These are phyloP conservation scores for Rosa rugosa DNA, from an alignment of 306 rosid genomes.

Conservation along the genomic window DNA sequence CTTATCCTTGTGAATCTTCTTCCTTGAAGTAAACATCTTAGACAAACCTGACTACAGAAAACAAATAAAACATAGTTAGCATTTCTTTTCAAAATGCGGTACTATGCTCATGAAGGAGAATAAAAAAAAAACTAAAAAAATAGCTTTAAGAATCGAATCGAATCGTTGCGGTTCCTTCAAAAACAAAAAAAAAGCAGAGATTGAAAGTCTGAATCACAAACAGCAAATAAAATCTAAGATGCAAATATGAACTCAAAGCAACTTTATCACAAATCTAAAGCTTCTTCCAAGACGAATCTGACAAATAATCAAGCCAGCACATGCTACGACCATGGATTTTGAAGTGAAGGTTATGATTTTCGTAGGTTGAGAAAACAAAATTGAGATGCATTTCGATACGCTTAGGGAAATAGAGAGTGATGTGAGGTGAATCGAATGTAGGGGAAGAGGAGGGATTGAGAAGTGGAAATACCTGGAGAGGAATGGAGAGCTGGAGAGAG, in stretches of 20 bases:
- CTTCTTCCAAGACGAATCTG: background rate
- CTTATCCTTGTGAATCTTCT: slow-evolving; percentile 72
- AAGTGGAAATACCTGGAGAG: background rate
- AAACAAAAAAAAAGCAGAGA: background rate
- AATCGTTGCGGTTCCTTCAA: background rate
- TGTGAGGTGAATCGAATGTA: background rate
- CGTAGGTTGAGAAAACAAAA: background rate
- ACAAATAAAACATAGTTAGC: background rate
- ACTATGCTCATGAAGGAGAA: no score
- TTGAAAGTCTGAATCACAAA: background rate
- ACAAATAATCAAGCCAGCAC: no score
- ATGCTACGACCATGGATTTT: background rate
- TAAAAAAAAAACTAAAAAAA: background rate
- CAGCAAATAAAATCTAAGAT: background rate
- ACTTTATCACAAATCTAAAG: background rate
- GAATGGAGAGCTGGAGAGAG: background rate
- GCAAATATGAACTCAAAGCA: background rate
- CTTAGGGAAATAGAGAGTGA: background rate
- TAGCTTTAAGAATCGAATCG: background rate
- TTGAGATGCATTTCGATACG: background rate
- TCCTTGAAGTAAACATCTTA: slow-evolving; percentile 65
- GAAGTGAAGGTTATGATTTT: background rate
- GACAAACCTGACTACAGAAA: slow-evolving; percentile 27
- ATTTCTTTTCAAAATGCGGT: background rate
- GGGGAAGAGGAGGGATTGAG: no score